Percentiles rank a stretch among this genome's conserved stretches.
Conservation (phyloP, 139 green algal species). For the Coccomyxa sp. region DNA sequence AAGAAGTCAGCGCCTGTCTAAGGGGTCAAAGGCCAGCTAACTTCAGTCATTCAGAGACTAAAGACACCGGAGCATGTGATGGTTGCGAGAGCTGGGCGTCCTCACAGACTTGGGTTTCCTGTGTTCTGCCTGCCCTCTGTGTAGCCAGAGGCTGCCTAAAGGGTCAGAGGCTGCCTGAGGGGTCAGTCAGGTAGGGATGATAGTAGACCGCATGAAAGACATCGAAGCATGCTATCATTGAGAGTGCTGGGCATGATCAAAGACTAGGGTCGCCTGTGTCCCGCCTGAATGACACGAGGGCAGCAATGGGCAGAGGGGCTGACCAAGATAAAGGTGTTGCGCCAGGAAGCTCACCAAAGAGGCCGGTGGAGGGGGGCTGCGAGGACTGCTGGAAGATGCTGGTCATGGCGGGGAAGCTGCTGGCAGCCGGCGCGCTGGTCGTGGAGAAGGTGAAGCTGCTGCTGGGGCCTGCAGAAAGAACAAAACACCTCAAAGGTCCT, state of each 20-base stretch:
- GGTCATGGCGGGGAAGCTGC: background rate
- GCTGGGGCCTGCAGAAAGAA: background rate
- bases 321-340: background rate
- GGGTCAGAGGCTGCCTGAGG: too few species aligned
- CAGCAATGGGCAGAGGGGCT: background rate
- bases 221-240: background rate
- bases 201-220: too few species aligned
- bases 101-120: background rate
- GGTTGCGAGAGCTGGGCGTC: background rate
- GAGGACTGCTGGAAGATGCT: background rate
- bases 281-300: background rate
- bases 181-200: too few species aligned
- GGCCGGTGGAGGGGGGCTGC: background rate
- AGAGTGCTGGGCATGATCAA: background rate
- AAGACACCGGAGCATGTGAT: background rate
- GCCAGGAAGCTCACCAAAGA: background rate
- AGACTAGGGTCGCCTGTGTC: background rate
- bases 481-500: background rate
- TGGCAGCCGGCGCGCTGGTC: background rate
- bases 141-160: too few species aligned
- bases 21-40: too few species aligned
- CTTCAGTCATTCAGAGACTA: background rate
- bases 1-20: too few species aligned
- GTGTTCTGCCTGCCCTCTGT: background rate
- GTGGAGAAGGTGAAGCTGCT: conserved; percentile 8